Evolutionary conservation across 768 basidiomycete species (phyloP), one percentile per base, ranked within the genome.

Genomic region (Tylopilus rubrobrunneus): DNA sequence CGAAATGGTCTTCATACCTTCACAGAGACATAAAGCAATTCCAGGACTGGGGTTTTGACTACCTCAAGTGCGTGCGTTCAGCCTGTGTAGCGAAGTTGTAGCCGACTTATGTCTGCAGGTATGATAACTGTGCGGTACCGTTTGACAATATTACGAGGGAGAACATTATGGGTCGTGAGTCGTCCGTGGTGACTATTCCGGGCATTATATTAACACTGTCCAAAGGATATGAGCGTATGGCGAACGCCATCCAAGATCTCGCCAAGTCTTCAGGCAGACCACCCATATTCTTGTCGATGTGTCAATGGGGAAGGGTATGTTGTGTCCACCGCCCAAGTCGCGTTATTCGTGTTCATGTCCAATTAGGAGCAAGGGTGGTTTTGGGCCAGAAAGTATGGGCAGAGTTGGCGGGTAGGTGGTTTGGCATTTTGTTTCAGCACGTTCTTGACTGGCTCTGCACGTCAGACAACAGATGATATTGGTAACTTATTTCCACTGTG

Each of bases 241-340:
- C 82, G 10, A 67, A 78, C 37, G 84, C 85, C 31, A 82, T 87
- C 52, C 62, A 67, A 4, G 70, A 76, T 39, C 70, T 84, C 14
- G 73, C 81, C 28, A 63, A 74, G 56, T 60, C 65, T 7, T 75
- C 79, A 5, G 78, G 79, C 1, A 82, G 77, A 48, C 73, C 79
- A 0, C 81, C 85, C 3, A 63, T 87, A 27, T 65, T 84, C 37
- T 75, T 82, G 56, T 85, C 84, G 17, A 62, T 87, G 17, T 87
- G 85, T 64, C 76, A 86, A 60, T 87, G 85, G 85, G 85, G 85
- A 44, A 70, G 77, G 61, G 85, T 86, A 64, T 62, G 75, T 62
- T 29, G 49, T 39, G 17, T 29, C 14, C 8, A 23, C 15, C 41
- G 31, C 19, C 5, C n/a, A 11, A 34, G 27, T 36, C 1, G 5